Evolutionary conservation across 331 rosid genomes (phyloP), one percentile per base, ranked within the genome.

Genomic region (Dryas integrifolia): DNA sequence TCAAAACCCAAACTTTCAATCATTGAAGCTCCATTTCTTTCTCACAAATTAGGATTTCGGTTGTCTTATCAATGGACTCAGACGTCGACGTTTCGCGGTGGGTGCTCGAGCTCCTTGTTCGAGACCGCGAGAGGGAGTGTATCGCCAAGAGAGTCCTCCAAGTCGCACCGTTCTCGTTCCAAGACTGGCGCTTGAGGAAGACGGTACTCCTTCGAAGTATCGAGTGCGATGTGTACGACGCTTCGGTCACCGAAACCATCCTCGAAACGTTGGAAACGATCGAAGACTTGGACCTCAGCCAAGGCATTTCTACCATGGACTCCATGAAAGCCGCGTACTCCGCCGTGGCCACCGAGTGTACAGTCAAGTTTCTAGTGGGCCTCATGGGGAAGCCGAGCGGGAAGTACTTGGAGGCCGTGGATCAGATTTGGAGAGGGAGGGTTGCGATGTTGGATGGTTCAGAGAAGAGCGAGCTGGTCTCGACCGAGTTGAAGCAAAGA

Each of bases 341-440:
- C 44, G 86, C 96, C 0, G 86, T 92, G 50, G 91, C 96, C 6
- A 80, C 89, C 21, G 96, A 92, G 61, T 84, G 87, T 61, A 81
- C 96, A 2, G 87, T 72, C 57, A 80, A 79, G 69, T 76, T 57
- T 48, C 48, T 86, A 58, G 71, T 30, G 18, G 80, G 68, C 15
- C 18, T 14, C 1, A 35, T 58, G 10, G 64, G 70, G 12, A 64
- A n/a, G 51, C 82, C 82, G 1, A 18, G 45, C 4, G 80, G 73
- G 55, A 80, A 76, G 67, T 83, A 68, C 61, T 44, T 59, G 47
- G 79, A 72, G 35, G 80, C 85, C 2, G 73, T 86, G 57, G 69
- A 66, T 58, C 49, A 81, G 80, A 79, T 83, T 16, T 86, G 87
- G 84, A 72, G 74, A 57, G 82, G 75, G 26, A 83, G 84, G 53